phyloP scores from a whole-genome alignment of 306 rosid species.

The Glycine tomentella region DNA sequence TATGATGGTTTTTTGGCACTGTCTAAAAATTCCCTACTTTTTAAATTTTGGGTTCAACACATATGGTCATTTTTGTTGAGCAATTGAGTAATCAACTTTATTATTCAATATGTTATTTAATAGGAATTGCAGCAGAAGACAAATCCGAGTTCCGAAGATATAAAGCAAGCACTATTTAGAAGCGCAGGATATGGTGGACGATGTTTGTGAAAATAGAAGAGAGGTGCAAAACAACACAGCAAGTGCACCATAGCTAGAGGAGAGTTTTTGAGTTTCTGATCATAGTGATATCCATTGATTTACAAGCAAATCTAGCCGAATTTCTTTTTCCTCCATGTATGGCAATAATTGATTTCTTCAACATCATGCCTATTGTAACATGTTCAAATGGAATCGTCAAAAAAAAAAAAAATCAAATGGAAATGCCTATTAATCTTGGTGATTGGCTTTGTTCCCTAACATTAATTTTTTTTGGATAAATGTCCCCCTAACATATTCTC shows the following conservation, averaged over 20 bases:
- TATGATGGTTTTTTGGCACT: neutral
- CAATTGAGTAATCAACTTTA: neutral
- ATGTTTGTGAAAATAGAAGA: slow-evolving; percentile 54
- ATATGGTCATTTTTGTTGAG: neutral
- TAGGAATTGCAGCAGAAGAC: slow-evolving; percentile 63
- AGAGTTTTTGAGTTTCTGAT: slow-evolving; percentile 21
- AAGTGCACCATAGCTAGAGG: slow-evolving; percentile 31
- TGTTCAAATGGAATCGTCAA: slow-evolving; percentile 5
- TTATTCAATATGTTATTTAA: slow-evolving; percentile 26
- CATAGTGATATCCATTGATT: slow-evolving; percentile 37
- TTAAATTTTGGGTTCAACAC: neutral
- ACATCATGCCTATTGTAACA: slow-evolving; percentile 17
- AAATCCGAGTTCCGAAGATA: slow-evolving; percentile 58
- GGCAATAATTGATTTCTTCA: slow-evolving; percentile 49
- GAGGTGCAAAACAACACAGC: neutral
- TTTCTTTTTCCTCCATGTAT: slow-evolving; percentile 9
- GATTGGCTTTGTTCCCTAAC: slow-evolving; percentile 21
- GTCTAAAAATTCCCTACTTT: neutral
- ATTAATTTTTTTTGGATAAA: neutral
- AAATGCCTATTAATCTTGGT: neutral
- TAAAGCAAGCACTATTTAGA: slow-evolving; percentile 76
- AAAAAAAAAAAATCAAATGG: neutral
- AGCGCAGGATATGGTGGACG: slow-evolving; percentile 89
- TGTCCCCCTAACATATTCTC: too few relatives aligned
- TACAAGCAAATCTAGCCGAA: slow-evolving; percentile 22